phyloP scores from a whole-genome alignment of 306 rosid genomes.

The Arachis stenosperma region DNA sequence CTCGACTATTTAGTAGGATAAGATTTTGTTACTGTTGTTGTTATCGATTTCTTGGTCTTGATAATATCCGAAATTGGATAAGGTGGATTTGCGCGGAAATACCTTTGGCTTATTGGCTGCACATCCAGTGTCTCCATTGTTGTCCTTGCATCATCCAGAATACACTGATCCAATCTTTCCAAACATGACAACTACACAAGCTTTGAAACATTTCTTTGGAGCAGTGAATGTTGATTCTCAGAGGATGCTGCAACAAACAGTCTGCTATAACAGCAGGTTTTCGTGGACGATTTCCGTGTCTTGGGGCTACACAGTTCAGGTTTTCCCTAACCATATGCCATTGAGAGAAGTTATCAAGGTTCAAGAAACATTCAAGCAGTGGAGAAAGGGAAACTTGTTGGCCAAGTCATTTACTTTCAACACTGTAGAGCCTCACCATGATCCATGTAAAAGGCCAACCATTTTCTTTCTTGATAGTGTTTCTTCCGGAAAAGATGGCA shows the following conservation, averaged over 20 bases:
- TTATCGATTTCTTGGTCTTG: background rate
- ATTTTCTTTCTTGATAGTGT: constrained; percentile 62
- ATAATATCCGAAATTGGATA: constrained; percentile 23
- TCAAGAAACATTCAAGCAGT: constrained; percentile 69
- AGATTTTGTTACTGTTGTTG: background rate
- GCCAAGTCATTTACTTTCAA: constrained; percentile 60
- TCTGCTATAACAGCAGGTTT: constrained; percentile 82
- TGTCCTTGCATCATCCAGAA: constrained; percentile 77
- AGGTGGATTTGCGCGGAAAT: constrained; percentile 79
- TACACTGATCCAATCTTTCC: constrained; percentile 75
- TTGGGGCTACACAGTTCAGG: constrained; percentile 93
- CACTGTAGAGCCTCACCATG: constrained; percentile 49
- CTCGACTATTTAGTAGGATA: background rate
- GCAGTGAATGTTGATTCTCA: constrained; percentile 69
- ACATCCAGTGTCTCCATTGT: constrained; percentile 77
- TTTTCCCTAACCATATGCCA: constrained; percentile 49
- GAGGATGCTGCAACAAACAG: constrained; percentile 73
- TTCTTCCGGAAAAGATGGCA: constrained; percentile 42
- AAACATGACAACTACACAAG: constrained; percentile 59
- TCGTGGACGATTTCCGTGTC: constrained; percentile 85
- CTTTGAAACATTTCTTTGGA: constrained; percentile 62
- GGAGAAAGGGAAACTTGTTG: constrained; percentile 53
- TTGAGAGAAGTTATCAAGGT: constrained; percentile 61
- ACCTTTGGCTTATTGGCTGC: constrained; percentile 79
- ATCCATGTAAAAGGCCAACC: constrained; percentile 70